Evolutionary conservation across 805 yeast genomes (phyloP), one percentile per base, ranked within the genome.

Genomic region (Metschnikowia proteae): DNA sequence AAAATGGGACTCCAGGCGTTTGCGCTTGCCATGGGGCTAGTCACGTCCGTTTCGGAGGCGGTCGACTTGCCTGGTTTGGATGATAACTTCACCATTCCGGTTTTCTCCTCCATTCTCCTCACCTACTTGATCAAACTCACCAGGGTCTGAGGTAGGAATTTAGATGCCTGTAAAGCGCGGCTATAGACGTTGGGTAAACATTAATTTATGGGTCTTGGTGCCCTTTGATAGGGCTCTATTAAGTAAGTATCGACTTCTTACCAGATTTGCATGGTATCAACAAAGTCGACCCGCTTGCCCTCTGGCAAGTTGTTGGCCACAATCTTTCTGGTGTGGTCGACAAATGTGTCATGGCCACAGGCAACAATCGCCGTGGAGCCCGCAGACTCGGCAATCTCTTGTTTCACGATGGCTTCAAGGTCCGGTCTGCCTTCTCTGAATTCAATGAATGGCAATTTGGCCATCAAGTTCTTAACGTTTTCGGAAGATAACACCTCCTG

Each of bases 1-100:
- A 60, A 58, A 28, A 63, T 94, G 55, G 73, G 73, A 44, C 62
- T 89, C 39, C 73, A 70, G 37, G 60, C 68, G 1, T 73, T 83
- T 50, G 79, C 91, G 3, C 46, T 84, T 23, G 60, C 83, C 28
- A 78, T 84, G 57, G 99, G 98, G 0, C 59, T 89, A 17, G 80
- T 89, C 38, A 97, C 96, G 7, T 83, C 97, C 5, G 68, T 86
- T 11, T 83, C 96, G 40, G 99, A 94, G 73, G 88, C 90, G 29
- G 79, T 91, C 43, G 89, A 86, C 56, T 49, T 91, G 11, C 82
- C 76, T 49, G 82, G 80, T 37, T 70, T 91, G 67, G 99, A 94
- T 66, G 99, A 94, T 64, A 94, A 94, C 66, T 80, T 94, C 59
- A 91, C 98, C 41, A 92, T 94, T 51, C 99, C 99, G 5, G 88